Evolutionary conservation across 495 filamentous ascomycete genomes (phyloP).

Genomic region (Xylaria grammica): DNA sequence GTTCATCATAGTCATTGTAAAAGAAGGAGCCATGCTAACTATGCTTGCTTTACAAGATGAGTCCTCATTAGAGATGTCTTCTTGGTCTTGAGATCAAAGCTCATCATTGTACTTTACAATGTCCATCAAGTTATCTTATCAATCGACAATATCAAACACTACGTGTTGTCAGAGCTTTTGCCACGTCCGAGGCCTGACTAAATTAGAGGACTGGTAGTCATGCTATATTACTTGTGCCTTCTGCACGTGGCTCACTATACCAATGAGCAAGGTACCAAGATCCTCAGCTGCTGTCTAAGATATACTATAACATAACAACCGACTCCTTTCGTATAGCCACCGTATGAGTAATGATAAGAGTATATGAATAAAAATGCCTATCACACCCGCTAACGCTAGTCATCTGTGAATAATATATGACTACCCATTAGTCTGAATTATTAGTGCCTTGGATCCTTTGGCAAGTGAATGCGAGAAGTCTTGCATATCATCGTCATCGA

Average conservation of each 20-base stretch:
- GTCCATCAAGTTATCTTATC: neutral
- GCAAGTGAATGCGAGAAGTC: too few relatives aligned
- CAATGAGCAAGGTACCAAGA: neutral
- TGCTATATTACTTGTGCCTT: neutral
- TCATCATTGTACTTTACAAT: neutral
- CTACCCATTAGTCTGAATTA: too few relatives aligned
- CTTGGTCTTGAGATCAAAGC: neutral
- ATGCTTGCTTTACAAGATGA: too few relatives aligned
- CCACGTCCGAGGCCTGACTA: neutral
- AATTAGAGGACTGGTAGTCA: neutral
- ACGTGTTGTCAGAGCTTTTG: neutral
- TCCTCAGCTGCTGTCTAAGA: neutral
- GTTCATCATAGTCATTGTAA: neutral
- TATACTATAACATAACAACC: neutral
- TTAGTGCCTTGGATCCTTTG: too few relatives aligned
- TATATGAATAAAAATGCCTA: neutral
- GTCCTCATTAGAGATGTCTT: neutral
- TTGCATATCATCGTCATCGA: neutral
- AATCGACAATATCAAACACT: neutral
- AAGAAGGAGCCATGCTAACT: neutral
- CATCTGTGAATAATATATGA: conserved; percentile 5
- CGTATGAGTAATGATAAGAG: neutral
- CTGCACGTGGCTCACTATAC: neutral
- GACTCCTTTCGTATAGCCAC: neutral
- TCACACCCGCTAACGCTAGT: neutral